Conservation (phyloP, 352 stramenopile species). For the Thraustochytrium sp. region DNA sequence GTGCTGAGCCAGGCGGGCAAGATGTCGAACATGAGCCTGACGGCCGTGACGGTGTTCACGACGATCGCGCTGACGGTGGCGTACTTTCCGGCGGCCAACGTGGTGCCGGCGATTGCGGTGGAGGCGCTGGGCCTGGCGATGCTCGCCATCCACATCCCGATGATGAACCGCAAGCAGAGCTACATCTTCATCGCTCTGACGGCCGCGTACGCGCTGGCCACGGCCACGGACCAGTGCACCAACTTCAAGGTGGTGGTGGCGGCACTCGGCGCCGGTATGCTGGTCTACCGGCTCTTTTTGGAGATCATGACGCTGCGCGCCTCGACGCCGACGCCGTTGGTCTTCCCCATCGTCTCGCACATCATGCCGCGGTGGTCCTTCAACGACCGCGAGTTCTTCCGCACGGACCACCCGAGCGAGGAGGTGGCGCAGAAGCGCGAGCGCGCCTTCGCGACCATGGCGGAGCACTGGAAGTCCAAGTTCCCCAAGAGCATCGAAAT, state of each 20-base stretch:
- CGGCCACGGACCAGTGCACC: neutral
- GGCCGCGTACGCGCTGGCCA: neutral
- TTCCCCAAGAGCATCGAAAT: constrained; percentile 40
- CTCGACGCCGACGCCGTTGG: neutral
- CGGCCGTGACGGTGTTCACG: neutral
- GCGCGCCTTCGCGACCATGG: constrained; percentile 33
- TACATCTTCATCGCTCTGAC: neutral
- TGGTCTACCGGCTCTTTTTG: neutral
- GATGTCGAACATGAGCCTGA: neutral
- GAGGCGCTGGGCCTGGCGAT: neutral
- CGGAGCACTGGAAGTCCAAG: constrained; percentile 8
- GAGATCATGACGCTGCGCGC: constrained; percentile 18
- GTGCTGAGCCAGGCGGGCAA: neutral
- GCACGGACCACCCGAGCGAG: constrained; percentile 34
- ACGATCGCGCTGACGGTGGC: neutral
- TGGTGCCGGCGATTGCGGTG: neutral
- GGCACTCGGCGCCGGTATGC: neutral
- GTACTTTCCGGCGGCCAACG: neutral
- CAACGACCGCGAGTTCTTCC: constrained; percentile 44
- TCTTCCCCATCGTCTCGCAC: constrained; percentile 45
- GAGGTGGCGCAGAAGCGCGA: constrained; percentile 44
- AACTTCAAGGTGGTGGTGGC: constrained; percentile 4
- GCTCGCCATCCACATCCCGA: constrained; percentile 15
- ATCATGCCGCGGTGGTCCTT: constrained; percentile 45
- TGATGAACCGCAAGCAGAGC: neutral